Conservation (phyloP, 2,329 filamentous ascomycete genomes). For the Claviceps quebecensis region DNA sequence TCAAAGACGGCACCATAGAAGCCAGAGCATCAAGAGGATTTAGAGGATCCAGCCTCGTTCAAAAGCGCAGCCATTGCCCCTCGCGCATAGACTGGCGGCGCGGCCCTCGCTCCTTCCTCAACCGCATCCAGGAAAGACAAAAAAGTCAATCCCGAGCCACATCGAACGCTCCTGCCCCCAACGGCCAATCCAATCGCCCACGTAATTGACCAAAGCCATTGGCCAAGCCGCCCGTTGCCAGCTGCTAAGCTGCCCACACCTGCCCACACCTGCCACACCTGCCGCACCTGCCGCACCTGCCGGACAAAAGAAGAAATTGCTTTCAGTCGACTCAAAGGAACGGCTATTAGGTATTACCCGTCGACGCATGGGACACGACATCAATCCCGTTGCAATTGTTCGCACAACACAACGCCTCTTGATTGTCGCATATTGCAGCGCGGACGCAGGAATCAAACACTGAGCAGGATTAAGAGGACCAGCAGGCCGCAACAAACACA, state of each 20-base stretch:
- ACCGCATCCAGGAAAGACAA: background rate
- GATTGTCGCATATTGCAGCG: background rate
- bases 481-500: background rate
- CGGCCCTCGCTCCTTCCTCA: background rate
- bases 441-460: too few relatives aligned
- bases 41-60: background rate
- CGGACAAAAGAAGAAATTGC: background rate
- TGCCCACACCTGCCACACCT: background rate
- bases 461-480: background rate
- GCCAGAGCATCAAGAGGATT: background rate
- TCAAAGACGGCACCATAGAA: background rate
- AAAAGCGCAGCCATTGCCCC: background rate
- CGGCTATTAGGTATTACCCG: background rate
- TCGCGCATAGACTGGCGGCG: background rate
- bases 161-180: background rate
- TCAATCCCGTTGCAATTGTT: background rate
- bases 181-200: background rate
- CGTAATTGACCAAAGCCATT: background rate
- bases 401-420: background rate
- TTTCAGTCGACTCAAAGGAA: background rate
- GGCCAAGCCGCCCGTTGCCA: background rate
- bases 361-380: background rate
- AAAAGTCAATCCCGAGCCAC: background rate
- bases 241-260: background rate
- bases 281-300: background rate